Percentiles rank a stretch among this genome's conserved stretches.
Evolutionary conservation across 2,329 filamentous ascomycete genomes (phyloP).

Genomic region (Exophiala xenobiotica): DNA sequence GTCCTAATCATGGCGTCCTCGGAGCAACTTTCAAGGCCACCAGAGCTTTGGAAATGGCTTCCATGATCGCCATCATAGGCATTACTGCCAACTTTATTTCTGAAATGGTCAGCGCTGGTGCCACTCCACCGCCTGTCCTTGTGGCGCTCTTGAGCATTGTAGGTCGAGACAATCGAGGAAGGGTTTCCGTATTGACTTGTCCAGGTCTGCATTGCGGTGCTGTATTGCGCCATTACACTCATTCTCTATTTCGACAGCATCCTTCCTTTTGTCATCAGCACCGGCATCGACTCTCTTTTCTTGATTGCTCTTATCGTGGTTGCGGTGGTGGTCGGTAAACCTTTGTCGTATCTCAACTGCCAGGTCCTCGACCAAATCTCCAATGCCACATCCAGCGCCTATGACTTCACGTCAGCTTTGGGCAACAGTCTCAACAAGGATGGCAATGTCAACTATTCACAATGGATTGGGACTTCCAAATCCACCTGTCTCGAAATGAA

Average conservation of each 20-base stretch:
- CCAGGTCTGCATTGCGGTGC: conserved; percentile 72
- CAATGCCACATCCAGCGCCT: conserved; percentile 50
- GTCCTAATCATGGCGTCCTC: conserved; percentile 63
- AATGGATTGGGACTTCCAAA: conserved; percentile 61
- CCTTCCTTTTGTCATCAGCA: conserved; percentile 70
- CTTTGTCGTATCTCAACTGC: conserved; percentile 77
- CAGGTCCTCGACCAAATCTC: conserved; percentile 51
- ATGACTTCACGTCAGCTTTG: conserved; percentile 55
- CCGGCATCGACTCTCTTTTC: conserved; percentile 65
- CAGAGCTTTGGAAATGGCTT: conserved; percentile 68
- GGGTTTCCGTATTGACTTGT: background rate
- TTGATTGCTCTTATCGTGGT: conserved; percentile 77
- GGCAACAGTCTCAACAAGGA: conserved; percentile 52
- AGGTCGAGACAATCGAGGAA: conserved; percentile 44
- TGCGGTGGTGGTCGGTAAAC: conserved; percentile 73
- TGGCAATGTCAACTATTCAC: conserved; percentile 50
- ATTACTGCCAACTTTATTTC: conserved; percentile 80
- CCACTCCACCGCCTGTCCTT: conserved; percentile 68
- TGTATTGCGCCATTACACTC: conserved; percentile 77
- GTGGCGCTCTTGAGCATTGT: conserved; percentile 79
- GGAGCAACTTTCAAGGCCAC: conserved; percentile 75
- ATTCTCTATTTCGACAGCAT: conserved; percentile 78
- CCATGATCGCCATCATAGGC: conserved; percentile 74
- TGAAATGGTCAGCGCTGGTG: conserved; percentile 66
- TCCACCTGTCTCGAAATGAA: conserved; percentile 80